phyloP scores from a whole-genome alignment of 1,139 yeast species.

The Debaryomycetaceae sp. region DNA sequence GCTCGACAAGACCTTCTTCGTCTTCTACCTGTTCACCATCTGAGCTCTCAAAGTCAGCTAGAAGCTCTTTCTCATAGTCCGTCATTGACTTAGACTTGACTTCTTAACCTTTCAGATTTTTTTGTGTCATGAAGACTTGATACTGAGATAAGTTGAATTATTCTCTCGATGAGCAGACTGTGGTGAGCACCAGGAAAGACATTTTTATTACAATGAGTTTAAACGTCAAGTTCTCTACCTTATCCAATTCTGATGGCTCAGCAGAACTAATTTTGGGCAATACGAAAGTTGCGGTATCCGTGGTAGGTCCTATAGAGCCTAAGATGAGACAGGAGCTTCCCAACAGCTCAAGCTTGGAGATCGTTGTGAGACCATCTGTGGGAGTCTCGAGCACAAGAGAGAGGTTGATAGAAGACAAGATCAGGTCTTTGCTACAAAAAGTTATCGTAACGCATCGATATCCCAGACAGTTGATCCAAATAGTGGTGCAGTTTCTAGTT shows the following conservation, averaged over 20 bases:
- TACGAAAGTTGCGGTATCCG: slow-evolving; percentile 67
- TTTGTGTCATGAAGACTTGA: slow-evolving; percentile 5
- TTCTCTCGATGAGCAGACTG: neutral
- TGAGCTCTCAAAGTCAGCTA: slow-evolving; percentile 30
- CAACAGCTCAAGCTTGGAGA: slow-evolving; percentile 70
- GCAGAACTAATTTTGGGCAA: slow-evolving; percentile 50
- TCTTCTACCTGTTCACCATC: slow-evolving; percentile 10
- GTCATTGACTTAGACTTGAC: slow-evolving; percentile 2
- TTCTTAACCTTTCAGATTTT: neutral
- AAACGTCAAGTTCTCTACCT: slow-evolving; percentile 25
- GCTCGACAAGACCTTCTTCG: slow-evolving; percentile 3
- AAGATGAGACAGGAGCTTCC: slow-evolving; percentile 83
- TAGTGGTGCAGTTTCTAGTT: slow-evolving; percentile 78
- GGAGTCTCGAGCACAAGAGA: slow-evolving; percentile 82
- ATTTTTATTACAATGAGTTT: slow-evolving; percentile 10
- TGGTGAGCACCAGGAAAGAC: neutral
- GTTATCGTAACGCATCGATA: slow-evolving; percentile 63
- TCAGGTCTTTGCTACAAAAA: slow-evolving; percentile 59
- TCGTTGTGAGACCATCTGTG: slow-evolving; percentile 72
- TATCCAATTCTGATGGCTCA: slow-evolving; percentile 76
- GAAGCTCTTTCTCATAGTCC: slow-evolving; percentile 32
- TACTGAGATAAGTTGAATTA: neutral
- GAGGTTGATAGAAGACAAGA: slow-evolving; percentile 66
- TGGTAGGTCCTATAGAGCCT: slow-evolving; percentile 90
- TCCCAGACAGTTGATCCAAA: slow-evolving; percentile 82